Evolutionary conservation across 2,329 filamentous ascomycete genomes (phyloP).

Genomic region (Pseudogymnoascus sp.): DNA sequence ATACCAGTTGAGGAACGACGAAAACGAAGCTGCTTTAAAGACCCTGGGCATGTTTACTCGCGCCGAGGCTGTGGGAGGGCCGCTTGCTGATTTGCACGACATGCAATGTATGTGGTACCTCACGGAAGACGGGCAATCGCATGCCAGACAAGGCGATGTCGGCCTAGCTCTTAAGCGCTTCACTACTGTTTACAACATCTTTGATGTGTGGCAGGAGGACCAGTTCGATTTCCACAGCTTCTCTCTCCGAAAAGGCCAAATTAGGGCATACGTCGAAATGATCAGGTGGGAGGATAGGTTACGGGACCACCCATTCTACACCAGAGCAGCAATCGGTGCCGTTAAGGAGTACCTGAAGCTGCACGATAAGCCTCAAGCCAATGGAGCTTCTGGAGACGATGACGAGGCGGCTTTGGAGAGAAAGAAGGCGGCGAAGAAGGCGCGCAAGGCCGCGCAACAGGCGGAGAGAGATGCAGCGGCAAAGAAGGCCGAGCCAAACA

Average conservation of each 20-base stretch:
- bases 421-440: conserved; percentile 87
- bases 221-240: conserved; percentile 99
- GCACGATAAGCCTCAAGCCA: conserved; percentile 63
- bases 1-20: conserved; percentile 87
- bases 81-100: conserved; percentile 83
- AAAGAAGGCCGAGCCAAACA: conserved; percentile 78
- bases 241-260: conserved; percentile 91
- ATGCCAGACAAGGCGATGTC: conserved; percentile 71
- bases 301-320: conserved; percentile 88
- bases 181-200: conserved; percentile 81
- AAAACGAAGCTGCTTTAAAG: conserved; percentile 76
- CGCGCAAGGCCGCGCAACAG: conserved; percentile 69
- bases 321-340: conserved; percentile 72
- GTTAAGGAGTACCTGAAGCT: conserved; percentile 73
- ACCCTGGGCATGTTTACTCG: conserved; percentile 93
- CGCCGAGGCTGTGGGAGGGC: conserved; percentile 79
- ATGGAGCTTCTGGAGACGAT: conserved; percentile 44
- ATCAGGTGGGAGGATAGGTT: conserved; percentile 89
- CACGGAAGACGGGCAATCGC: conserved; percentile 88
- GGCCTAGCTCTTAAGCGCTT: conserved; percentile 89
- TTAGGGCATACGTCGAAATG: conserved; percentile 93
- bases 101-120: conserved; percentile 99
- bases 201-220: conserved; percentile 96
- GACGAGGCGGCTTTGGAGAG: conserved; percentile 58
- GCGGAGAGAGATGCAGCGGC: conserved; percentile 73